These are phyloP conservation scores for Alternaria angustiovoidea DNA, from an alignment of 2,329 filamentous ascomycete species.

Conservation along the genomic window DNA sequence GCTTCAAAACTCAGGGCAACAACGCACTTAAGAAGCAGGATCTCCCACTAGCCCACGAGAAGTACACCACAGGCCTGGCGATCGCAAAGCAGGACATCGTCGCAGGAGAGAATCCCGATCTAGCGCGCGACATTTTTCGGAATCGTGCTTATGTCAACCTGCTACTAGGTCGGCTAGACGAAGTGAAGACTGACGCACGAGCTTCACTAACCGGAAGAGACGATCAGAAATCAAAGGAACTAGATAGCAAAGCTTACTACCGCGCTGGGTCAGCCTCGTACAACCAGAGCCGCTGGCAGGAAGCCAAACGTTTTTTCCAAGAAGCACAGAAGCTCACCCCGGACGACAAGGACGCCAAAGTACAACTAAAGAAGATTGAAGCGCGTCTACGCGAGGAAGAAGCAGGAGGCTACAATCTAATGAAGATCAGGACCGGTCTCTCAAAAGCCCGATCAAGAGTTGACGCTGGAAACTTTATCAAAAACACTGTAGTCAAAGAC, in stretches of 20 bases:
- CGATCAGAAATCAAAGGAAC: constrained; percentile 37
- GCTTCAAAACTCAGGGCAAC: constrained; percentile 47
- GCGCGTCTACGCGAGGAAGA: constrained; percentile 48
- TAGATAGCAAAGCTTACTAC: constrained; percentile 56
- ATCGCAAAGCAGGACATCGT: constrained; percentile 30
- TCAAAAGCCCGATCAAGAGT: constrained; percentile 55
- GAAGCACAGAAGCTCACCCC: constrained; percentile 44
- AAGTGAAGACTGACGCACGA: constrained; percentile 42
- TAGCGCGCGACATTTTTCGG: constrained; percentile 45
- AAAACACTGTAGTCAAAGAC: constrained; percentile 53
- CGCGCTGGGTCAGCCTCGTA: constrained; percentile 59
- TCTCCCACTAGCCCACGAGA: constrained; percentile 46
- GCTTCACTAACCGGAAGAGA: constrained; percentile 35
- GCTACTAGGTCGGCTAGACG: constrained; percentile 37
- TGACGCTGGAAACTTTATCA: constrained; percentile 59
- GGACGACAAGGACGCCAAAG: constrained; percentile 44
- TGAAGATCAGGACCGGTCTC: constrained; percentile 46
- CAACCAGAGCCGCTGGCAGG: constrained; percentile 49
- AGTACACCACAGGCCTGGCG: constrained; percentile 42
- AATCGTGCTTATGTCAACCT: constrained; percentile 48
- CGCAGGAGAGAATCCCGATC: constrained; percentile 23
- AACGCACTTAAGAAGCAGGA: constrained; percentile 47
- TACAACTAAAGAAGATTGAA: constrained; percentile 29
- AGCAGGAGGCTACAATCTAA: constrained; percentile 50
- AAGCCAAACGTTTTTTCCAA: constrained; percentile 49